A percentile compares a stretch with the other conserved stretches of the same genome.
These are phyloP conservation scores for Candida arabinofermentans DNA, from an alignment of 805 yeast genomes.

Conservation along the genomic window DNA sequence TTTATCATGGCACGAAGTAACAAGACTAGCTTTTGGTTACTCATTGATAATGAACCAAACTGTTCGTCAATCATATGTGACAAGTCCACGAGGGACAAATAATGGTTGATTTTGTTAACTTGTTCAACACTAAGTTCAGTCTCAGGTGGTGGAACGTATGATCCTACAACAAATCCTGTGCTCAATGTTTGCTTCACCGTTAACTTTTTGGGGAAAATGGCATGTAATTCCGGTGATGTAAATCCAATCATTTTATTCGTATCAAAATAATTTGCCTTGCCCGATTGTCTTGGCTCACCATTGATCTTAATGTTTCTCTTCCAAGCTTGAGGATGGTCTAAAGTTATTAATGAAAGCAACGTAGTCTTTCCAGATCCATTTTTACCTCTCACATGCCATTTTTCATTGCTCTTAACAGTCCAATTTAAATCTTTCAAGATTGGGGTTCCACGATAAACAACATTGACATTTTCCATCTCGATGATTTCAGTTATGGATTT, in stretches of 20 bases:
- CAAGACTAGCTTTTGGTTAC: slow-evolving; percentile 74
- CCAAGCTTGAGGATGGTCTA: slow-evolving; percentile 98
- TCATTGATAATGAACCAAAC: slow-evolving; percentile 56
- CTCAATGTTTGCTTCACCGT: slow-evolving; percentile 55
- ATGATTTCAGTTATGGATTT: slow-evolving; percentile 24
- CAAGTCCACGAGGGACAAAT: slow-evolving; percentile 45
- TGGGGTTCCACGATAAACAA: slow-evolving; percentile 59
- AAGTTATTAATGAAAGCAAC: slow-evolving; percentile 73
- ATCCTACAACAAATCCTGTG: slow-evolving; percentile 75
- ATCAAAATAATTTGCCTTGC: slow-evolving; percentile 70
- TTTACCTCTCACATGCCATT: slow-evolving; percentile 85
- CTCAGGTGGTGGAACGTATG: slow-evolving; percentile 45
- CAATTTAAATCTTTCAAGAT: slow-evolving; percentile 61
- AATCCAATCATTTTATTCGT: slow-evolving; percentile 79
- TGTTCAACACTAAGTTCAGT: slow-evolving; percentile 34
- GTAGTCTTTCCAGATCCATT: slow-evolving; percentile 97
- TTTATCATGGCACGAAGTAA: slow-evolving; percentile 76
- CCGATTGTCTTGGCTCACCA: slow-evolving; percentile 69
- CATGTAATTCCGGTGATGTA: slow-evolving; percentile 89
- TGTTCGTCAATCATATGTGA: slow-evolving; percentile 31
- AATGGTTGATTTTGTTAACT: slow-evolving; percentile 37
- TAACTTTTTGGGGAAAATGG: slow-evolving; percentile 64
- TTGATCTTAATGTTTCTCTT: slow-evolving; percentile 58
- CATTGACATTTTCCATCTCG: slow-evolving; percentile 58
- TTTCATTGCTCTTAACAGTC: slow-evolving; percentile 65